Conservation (phyloP, 2,329 filamentous ascomycete species). For the Xylariaceae sp. region DNA sequence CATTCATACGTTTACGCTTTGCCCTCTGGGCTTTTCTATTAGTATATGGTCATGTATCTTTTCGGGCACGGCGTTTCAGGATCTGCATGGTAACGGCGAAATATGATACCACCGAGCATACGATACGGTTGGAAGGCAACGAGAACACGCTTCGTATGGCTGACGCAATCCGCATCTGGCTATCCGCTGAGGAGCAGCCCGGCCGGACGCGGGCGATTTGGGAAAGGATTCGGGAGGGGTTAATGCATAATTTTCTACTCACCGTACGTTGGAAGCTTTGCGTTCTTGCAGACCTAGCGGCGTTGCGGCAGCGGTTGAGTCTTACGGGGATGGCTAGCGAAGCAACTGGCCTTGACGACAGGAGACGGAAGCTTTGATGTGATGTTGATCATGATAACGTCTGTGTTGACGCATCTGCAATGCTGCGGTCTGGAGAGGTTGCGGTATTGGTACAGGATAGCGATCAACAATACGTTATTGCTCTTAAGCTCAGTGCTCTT, state of each 20-base stretch:
- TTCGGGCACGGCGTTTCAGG: slow-evolving; percentile 21
- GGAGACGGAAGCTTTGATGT: not conserved
- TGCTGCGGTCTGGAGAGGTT: not conserved
- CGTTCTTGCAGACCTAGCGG: not conserved
- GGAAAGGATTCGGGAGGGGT: not conserved
- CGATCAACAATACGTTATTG: not conserved
- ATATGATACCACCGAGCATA: slow-evolving; percentile 24
- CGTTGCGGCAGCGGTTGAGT: not conserved
- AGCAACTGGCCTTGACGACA: not conserved
- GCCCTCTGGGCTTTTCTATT: slow-evolving; percentile 8
- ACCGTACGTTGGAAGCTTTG: not conserved
- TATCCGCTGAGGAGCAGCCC: not conserved
- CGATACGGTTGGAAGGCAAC: slow-evolving; percentile 23
- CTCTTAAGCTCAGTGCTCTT: not conserved
- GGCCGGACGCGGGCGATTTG: not conserved
- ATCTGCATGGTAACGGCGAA: slow-evolving; percentile 23
- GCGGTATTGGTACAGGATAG: not conserved
- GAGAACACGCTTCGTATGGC: not conserved
- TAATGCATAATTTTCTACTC: not conserved
- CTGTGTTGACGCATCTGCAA: not conserved
- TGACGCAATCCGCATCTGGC: not conserved
- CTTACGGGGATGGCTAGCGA: not conserved
- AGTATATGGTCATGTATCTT: slow-evolving; percentile 23
- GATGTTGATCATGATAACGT: not conserved
- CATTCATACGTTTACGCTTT: slow-evolving; percentile 9